A percentile compares a stretch with the other conserved stretches of the same genome.
phyloP scores from a whole-genome alignment of 2,329 filamentous ascomycete genomes.

The Fusarium sp. region DNA sequence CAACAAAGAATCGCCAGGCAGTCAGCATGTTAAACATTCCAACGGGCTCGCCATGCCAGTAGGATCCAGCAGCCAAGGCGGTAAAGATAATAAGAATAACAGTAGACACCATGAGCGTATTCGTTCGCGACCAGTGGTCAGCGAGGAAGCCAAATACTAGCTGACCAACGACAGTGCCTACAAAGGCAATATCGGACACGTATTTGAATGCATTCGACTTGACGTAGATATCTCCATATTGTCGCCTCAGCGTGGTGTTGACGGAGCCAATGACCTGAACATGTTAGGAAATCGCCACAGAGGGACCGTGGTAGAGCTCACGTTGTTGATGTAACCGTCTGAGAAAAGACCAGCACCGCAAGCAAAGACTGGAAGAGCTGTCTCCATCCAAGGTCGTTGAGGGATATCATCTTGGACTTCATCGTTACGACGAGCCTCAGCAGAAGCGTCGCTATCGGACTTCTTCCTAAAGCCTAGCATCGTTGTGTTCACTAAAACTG shows the following conservation, averaged over 20 bases:
- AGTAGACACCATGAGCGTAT: constrained; percentile 83
- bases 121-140: constrained; percentile 87
- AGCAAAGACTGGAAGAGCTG: constrained; percentile 76
- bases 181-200: constrained; percentile 85
- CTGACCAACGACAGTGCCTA: constrained; percentile 85
- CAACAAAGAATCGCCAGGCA: constrained; percentile 85
- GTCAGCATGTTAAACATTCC: constrained; percentile 82
- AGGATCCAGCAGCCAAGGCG: constrained; percentile 80
- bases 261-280: constrained; percentile 87
- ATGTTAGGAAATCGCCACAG: background rate
- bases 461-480: constrained; percentile 40
- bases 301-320: constrained; percentile 50
- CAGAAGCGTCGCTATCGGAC: constrained; percentile 19
- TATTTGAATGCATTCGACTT: constrained; percentile 77
- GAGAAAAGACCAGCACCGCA: constrained; percentile 92
- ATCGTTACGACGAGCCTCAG: constrained; percentile 12
- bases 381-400: constrained; percentile 36
- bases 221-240: constrained; percentile 79
- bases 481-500: background rate
- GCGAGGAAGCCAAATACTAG: constrained; percentile 83
- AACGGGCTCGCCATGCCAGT: constrained; percentile 73
- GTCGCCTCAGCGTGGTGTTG: constrained; percentile 75
- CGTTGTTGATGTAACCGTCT: constrained; percentile 92
- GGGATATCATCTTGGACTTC: constrained; percentile 6
- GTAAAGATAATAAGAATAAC: constrained; percentile 88